Evolutionary conservation across 2,329 filamentous ascomycete species (phyloP), one percentile per base, ranked within the genome.

Genomic region (Akanthomyces muscarius): DNA sequence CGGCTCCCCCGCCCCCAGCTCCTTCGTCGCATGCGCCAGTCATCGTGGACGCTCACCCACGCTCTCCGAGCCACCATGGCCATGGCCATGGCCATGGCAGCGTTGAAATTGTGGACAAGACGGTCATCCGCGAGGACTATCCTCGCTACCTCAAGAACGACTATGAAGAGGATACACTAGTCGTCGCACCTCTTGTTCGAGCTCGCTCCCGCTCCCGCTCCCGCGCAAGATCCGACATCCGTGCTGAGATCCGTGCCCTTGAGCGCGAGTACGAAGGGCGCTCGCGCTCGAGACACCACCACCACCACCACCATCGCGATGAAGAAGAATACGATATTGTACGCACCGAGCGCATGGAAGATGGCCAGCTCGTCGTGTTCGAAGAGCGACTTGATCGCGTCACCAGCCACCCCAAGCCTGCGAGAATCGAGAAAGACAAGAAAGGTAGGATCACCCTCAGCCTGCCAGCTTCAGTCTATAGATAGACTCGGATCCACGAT

Each of bases 381-480:
- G 81, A 86, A 76, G 82, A 87, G 68, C 74, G 80, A 69, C 75
- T 87, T 67, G 83, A 87, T 74, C 79, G 76, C 70, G 74, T 85
- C 58, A 79, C 83, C 67, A 81, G 83, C 69, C 77, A 77, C 71
- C 60, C 60, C 21, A 83, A 79, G 73, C 84, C 84, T 61, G 80
- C 90, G 66, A 82, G 89, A 69, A 86, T 97, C 70, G 90, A 92
- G 78, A 92, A 90, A 82, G 92, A 97, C 79, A 89, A 89, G 82
- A 95, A 91, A 92, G 92, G 93, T 96, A 95, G 89, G 90, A 88
- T 95, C 86, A 86, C 88, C 81, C 87, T 93, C 80, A 90, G 89
- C 80, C 85, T 91, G 77, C 90, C 89, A 72, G 86, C 87, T 79
- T 85, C 89, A 72, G 86, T 87, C 79, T 85, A 80, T 28, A 41